Percentiles rank a stretch among this genome's conserved stretches.
Conservation (phyloP, 2,329 filamentous ascomycete species). For the Cyphellophora attinorum region DNA sequence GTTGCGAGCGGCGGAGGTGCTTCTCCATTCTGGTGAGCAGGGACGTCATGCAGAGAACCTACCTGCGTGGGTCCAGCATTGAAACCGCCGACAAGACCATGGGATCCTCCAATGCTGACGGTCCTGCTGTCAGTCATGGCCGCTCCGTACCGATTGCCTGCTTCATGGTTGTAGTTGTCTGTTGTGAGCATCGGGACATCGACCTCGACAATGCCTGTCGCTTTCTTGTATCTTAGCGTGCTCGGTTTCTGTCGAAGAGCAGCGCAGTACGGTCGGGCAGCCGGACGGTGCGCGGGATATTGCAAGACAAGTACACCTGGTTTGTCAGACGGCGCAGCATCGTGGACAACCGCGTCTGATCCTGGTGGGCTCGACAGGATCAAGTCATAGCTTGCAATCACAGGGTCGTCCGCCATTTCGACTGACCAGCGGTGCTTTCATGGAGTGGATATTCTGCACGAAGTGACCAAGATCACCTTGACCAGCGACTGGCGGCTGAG, state of each 20-base stretch:
- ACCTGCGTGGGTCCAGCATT: slow-evolving; percentile 43
- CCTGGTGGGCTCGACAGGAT: slow-evolving; percentile 60
- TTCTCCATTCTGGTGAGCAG: slow-evolving; percentile 56
- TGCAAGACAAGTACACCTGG: slow-evolving; percentile 69
- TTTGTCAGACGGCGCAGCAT: neutral
- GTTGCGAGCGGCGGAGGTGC: slow-evolving; percentile 62
- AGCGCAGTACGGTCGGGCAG: slow-evolving; percentile 54
- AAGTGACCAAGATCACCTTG: too few relatives aligned
- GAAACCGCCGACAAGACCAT: slow-evolving; percentile 65
- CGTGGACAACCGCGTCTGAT: slow-evolving; percentile 1
- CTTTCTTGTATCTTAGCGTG: slow-evolving; percentile 71
- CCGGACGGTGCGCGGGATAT: slow-evolving; percentile 66
- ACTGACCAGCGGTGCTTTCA: too few relatives aligned
- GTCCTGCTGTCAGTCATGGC: slow-evolving; percentile 51
- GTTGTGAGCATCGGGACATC: slow-evolving; percentile 74
- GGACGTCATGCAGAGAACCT: slow-evolving; percentile 21
- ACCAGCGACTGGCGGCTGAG: too few relatives aligned
- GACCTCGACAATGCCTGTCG: slow-evolving; percentile 77
- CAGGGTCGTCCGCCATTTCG: slow-evolving; percentile 58
- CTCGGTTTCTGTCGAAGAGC: slow-evolving; percentile 48
- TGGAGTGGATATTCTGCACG: too few relatives aligned
- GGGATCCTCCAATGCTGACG: slow-evolving; percentile 53
- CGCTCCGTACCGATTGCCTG: slow-evolving; percentile 75
- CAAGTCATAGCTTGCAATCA: slow-evolving; percentile 70
- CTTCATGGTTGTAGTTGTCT: slow-evolving; percentile 69